Conservation (phyloP, 192 early-diverging fungal species). For the Diversispora eburnea region DNA sequence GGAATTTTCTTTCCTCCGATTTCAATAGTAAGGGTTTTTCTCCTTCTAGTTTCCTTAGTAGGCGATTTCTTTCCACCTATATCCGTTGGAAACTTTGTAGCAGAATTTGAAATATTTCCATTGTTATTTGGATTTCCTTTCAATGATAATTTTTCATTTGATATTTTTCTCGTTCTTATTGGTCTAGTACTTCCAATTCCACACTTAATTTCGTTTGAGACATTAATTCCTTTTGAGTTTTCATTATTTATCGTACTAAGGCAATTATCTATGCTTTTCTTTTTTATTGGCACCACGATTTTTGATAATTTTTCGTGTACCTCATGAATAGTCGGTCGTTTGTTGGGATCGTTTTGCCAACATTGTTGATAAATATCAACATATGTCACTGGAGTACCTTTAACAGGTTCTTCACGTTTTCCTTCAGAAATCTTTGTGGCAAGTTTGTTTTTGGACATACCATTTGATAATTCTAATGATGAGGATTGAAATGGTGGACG, state of each 20-base stretch:
- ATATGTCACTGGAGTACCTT: constrained; percentile 20
- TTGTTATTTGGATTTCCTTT: too few species aligned
- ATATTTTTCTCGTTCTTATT: not conserved
- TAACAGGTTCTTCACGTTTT: constrained; percentile 11
- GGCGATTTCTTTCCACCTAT: too few species aligned
- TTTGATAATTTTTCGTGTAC: constrained; percentile 13
- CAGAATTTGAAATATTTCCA: too few species aligned
- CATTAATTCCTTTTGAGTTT: too few species aligned
- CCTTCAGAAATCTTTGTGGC: not conserved
- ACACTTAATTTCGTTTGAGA: not conserved
- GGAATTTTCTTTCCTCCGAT: not conserved
- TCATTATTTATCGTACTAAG: too few species aligned
- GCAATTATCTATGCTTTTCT: not conserved
- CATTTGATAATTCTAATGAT: not conserved
- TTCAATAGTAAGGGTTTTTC: too few species aligned
- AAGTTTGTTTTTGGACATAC: not conserved
- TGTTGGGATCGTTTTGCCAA: constrained; percentile 17
- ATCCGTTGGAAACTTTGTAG: too few species aligned
- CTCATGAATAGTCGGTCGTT: constrained; percentile 22
- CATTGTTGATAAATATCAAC: constrained; percentile 23
- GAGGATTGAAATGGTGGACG: not conserved
- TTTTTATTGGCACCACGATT: not conserved
- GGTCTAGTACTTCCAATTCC: too few species aligned
- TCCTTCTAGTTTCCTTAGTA: too few species aligned
- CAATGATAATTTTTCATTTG: too few species aligned